A percentile compares a stretch with the other conserved stretches of the same genome.
These are phyloP conservation scores for Exophiala calicioides DNA, from an alignment of 2,329 filamentous ascomycete genomes.

Conservation along the genomic window DNA sequence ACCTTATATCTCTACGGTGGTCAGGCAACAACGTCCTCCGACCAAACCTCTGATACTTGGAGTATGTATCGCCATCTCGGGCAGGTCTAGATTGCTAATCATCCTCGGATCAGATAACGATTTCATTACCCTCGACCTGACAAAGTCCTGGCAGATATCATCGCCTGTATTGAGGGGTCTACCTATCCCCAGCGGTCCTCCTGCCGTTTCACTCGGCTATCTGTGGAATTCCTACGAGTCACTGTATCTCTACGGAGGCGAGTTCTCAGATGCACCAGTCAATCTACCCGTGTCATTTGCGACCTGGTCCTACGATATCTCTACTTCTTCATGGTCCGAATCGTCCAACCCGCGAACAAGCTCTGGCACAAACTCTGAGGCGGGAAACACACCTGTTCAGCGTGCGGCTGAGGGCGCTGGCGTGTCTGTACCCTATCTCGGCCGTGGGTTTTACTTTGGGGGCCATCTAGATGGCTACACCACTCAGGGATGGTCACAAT, in stretches of 20 bases:
- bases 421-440: slow-evolving; percentile 67
- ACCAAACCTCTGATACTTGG: slow-evolving; percentile 67
- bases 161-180: slow-evolving; percentile 65
- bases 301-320: slow-evolving; percentile 70
- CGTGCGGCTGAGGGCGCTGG: slow-evolving; percentile 73
- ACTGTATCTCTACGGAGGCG: slow-evolving; percentile 72
- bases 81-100: slow-evolving; percentile 14
- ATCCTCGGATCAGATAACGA: slow-evolving; percentile 59
- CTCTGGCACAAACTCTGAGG: slow-evolving; percentile 62
- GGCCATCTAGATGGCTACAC: slow-evolving; percentile 70
- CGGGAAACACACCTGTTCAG: slow-evolving; percentile 60
- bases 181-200: slow-evolving; percentile 66
- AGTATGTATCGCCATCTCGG: slow-evolving; percentile 51
- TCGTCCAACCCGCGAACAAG: slow-evolving; percentile 63
- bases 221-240: slow-evolving; percentile 72
- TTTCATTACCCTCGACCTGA: slow-evolving; percentile 71
- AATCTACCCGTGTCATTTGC: slow-evolving; percentile 60
- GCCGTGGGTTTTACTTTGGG: slow-evolving; percentile 76
- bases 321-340: slow-evolving; percentile 62
- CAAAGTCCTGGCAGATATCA: slow-evolving; percentile 68
- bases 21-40: slow-evolving; percentile 58
- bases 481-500: slow-evolving; percentile 67
- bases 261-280: slow-evolving; percentile 66
- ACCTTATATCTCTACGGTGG: slow-evolving; percentile 77
- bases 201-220: slow-evolving; percentile 70